These are phyloP conservation scores for Globisporangium orthogonon DNA, from an alignment of 352 stramenopile species.

Conservation along the genomic window DNA sequence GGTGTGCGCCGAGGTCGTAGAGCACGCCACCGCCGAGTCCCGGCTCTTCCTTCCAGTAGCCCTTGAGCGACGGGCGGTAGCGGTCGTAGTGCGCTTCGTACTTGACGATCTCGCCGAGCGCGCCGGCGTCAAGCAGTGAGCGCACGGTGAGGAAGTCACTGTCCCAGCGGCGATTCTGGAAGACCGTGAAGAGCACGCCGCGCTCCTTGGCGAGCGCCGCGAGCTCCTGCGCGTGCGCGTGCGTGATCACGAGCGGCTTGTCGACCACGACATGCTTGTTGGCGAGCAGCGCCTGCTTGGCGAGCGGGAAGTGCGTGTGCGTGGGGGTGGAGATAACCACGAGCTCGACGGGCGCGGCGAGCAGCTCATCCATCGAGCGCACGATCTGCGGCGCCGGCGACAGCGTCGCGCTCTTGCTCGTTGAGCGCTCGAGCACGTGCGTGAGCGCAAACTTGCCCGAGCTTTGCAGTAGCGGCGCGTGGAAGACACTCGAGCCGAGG, in stretches of 20 bases:
- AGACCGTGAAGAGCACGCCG: slow-evolving; percentile 61
- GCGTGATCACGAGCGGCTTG: slow-evolving; percentile 64
- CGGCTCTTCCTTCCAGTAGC: slow-evolving; percentile 74
- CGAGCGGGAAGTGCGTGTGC: slow-evolving; percentile 67
- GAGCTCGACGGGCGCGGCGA: slow-evolving; percentile 49
- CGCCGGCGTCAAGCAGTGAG: slow-evolving; percentile 32
- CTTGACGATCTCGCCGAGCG: slow-evolving; percentile 43
- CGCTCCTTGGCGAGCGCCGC: slow-evolving; percentile 35
- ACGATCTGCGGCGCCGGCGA: slow-evolving; percentile 45
- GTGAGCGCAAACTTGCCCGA: slow-evolving; percentile 57
- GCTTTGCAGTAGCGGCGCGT: slow-evolving; percentile 60
- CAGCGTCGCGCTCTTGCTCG: slow-evolving; percentile 46
- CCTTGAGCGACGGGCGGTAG: slow-evolving; percentile 61
- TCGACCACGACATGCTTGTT: slow-evolving; percentile 77
- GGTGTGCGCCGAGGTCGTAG: slow-evolving; percentile 65
- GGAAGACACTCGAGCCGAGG: slow-evolving; percentile 65
- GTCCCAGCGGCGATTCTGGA: slow-evolving; percentile 76
- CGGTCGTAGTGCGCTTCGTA: slow-evolving; percentile 66
- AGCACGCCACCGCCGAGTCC: slow-evolving; percentile 49
- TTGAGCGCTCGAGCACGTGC: slow-evolving; percentile 71
- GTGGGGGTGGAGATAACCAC: slow-evolving; percentile 75
- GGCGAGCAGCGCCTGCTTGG: slow-evolving; percentile 55
- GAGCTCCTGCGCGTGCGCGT: slow-evolving; percentile 44
- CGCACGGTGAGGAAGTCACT: slow-evolving; percentile 68
- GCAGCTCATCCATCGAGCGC: slow-evolving; percentile 63